These are phyloP conservation scores for Pugionium dolabratum DNA, from an alignment of 345 rosid species.

Conservation along the genomic window DNA sequence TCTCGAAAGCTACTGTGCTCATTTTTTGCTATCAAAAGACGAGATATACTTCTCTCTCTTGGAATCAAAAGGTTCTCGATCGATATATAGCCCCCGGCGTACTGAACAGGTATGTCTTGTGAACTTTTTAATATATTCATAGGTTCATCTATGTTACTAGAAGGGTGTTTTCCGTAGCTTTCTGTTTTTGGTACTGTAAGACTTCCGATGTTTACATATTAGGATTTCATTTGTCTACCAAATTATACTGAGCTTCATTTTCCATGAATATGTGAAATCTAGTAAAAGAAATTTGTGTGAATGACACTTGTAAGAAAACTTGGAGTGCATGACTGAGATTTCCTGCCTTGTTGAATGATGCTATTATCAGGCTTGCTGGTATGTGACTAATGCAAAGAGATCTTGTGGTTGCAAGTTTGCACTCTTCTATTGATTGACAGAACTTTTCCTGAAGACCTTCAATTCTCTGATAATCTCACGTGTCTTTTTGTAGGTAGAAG, in stretches of 20 bases:
- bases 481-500: slow-evolving; percentile 62
- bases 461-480: slow-evolving; percentile 16
- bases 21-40: slow-evolving; percentile 83
- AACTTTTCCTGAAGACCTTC: slow-evolving; percentile 11
- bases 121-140: neutral
- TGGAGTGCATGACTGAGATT: slow-evolving; percentile 3
- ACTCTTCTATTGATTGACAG: slow-evolving; percentile 16
- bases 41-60: slow-evolving; percentile 70
- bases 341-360: slow-evolving; percentile 23
- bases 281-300: neutral
- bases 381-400: slow-evolving; percentile 18
- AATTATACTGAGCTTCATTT: slow-evolving; percentile 10
- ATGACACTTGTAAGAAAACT: slow-evolving; percentile 18
- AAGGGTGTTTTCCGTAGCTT: slow-evolving; percentile 13
- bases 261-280: neutral
- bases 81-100: slow-evolving; percentile 75
- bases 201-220: neutral
- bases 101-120: slow-evolving; percentile 57
- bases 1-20: slow-evolving; percentile 90
- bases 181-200: slow-evolving; percentile 15
- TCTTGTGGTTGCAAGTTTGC: slow-evolving; percentile 17
- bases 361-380: slow-evolving; percentile 20
- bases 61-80: slow-evolving; percentile 68
- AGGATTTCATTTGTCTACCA: neutral
- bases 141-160: slow-evolving; percentile 12